phyloP scores from a whole-genome alignment of 768 basidiomycete genomes.

The Gloeostereum incarnatum region DNA sequence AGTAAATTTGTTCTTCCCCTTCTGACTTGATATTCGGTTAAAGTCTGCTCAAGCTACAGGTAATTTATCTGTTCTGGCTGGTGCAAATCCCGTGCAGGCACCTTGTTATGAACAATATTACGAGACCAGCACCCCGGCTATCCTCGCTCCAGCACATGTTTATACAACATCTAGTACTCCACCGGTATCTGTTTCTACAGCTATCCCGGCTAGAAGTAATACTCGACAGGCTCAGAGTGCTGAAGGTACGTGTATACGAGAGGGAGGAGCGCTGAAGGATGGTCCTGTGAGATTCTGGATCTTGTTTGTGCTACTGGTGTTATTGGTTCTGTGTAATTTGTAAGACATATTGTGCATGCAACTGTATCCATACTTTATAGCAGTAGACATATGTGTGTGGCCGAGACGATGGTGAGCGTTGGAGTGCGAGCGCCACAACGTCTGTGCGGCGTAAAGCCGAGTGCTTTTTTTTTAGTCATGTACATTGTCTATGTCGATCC shows the following conservation, averaged over 20 bases:
- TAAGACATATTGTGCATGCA: too few relatives aligned
- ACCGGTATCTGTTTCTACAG: conserved; percentile 2
- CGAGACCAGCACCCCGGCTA: conserved; percentile 3
- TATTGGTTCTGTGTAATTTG: too few relatives aligned
- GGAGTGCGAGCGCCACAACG: too few relatives aligned
- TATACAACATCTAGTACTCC: conserved; percentile 1
- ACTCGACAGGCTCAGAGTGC: not conserved
- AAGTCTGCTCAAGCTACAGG: conserved; percentile 2
- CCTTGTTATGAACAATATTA: conserved; percentile 8
- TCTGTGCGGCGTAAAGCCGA: too few relatives aligned
- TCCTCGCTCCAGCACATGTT: conserved; percentile 4
- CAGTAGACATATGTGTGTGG: too few relatives aligned
- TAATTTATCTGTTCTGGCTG: conserved; percentile 7
- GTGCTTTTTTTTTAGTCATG: too few relatives aligned
- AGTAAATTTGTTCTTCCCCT: not conserved
- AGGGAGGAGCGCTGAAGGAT: too few relatives aligned
- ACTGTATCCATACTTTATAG: too few relatives aligned
- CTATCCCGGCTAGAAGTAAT: not conserved
- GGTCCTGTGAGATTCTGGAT: too few relatives aligned
- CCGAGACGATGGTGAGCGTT: too few relatives aligned
- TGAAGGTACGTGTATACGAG: conserved; percentile 4
- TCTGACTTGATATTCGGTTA: not conserved
- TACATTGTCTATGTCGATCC: too few relatives aligned
- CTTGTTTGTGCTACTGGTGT: too few relatives aligned
- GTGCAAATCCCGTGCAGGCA: conserved; percentile 10